phyloP scores from a whole-genome alignment of 768 basidiomycete species.

The Naganishia randhawae region DNA sequence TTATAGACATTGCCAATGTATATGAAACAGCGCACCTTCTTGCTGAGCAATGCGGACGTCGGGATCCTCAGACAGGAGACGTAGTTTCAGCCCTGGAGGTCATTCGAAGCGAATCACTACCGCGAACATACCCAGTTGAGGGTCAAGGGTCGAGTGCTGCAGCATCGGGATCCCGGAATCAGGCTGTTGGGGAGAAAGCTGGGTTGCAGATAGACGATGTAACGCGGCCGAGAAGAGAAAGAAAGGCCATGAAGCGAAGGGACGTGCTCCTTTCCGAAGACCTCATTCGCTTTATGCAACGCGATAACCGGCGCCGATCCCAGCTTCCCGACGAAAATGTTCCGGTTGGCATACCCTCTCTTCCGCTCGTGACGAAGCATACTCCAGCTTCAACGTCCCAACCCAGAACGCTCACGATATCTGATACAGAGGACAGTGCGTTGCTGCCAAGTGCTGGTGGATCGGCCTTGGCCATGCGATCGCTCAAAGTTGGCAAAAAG shows the following conservation, averaged over 20 bases:
- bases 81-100: slow-evolving; percentile 10
- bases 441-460: too few species aligned
- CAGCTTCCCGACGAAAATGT: background rate
- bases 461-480: background rate
- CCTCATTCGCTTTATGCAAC: slow-evolving; percentile 14
- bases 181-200: too few species aligned
- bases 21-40: slow-evolving; percentile 9
- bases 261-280: slow-evolving; percentile 6
- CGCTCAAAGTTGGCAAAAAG: slow-evolving; percentile 10
- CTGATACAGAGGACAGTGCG: background rate
- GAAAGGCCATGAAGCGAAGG: slow-evolving; percentile 4
- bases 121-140: background rate
- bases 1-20: slow-evolving; percentile 15
- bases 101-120: background rate
- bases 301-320: slow-evolving; percentile 12
- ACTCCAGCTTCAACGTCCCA: background rate
- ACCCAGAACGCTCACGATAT: slow-evolving; percentile 1
- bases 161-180: background rate
- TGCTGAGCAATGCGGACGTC: slow-evolving; percentile 8
- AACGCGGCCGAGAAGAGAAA: background rate
- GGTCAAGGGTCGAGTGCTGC: background rate
- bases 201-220: background rate
- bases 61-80: slow-evolving; percentile 6
- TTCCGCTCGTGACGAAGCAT: background rate
- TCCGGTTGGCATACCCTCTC: background rate